Evolutionary conservation across 495 filamentous ascomycete genomes (phyloP).

Genomic region (Usnea hakonensis): DNA sequence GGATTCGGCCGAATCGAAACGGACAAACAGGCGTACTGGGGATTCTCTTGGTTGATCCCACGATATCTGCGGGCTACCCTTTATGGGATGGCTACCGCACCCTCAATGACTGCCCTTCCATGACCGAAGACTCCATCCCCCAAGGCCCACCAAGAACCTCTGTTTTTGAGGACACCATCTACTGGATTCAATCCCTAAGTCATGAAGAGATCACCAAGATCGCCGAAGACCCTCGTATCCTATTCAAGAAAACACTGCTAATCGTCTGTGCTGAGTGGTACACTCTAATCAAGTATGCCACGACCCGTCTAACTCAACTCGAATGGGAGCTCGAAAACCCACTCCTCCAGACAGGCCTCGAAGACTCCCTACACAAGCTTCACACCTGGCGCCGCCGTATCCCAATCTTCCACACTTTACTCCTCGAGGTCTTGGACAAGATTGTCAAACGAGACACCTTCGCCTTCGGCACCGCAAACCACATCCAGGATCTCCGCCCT

Average conservation of each 20-base stretch:
- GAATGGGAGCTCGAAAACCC: constrained; percentile 41
- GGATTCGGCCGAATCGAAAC: constrained; percentile 25
- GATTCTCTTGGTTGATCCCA: constrained; percentile 34
- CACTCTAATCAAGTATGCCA: constrained; percentile 32
- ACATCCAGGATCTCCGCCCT: constrained; percentile 4
- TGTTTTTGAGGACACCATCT: constrained; percentile 30
- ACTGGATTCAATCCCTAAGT: constrained; percentile 22
- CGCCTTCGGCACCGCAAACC: neutral
- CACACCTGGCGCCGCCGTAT: constrained; percentile 37
- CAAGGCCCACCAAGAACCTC: constrained; percentile 17
- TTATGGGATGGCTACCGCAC: constrained; percentile 35
- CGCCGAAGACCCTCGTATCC: constrained; percentile 2
- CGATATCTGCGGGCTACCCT: constrained; percentile 31
- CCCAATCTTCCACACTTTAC: constrained; percentile 26
- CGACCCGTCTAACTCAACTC: constrained; percentile 35
- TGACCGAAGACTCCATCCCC: constrained; percentile 6
- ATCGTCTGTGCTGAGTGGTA: constrained; percentile 34
- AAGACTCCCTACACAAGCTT: too few relatives aligned
- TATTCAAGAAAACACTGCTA: constrained; percentile 17
- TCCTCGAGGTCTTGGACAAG: constrained; percentile 14
- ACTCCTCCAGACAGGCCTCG: constrained; percentile 31
- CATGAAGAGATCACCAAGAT: constrained; percentile 6
- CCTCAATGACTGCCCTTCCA: constrained; percentile 25
- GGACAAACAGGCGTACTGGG: constrained; percentile 15
- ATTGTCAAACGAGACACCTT: constrained; percentile 13